Conservation (phyloP, 768 basidiomycete species). For the Termitomyces sp. region DNA sequence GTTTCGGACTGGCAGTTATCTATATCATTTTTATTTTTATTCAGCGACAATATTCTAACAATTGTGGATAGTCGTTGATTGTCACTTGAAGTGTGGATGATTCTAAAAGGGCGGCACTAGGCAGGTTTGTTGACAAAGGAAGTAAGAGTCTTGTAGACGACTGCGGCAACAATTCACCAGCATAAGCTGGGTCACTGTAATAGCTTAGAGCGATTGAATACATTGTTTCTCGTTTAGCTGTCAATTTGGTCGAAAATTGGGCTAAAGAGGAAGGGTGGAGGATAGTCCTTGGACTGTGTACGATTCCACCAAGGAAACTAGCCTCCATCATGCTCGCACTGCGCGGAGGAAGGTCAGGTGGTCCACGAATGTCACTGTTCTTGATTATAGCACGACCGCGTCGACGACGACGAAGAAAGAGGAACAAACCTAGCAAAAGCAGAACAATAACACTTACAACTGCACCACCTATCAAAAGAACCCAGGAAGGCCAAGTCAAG, state of each 20-base stretch:
- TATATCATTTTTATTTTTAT: conserved; percentile 6
- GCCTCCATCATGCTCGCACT: conserved; percentile 22
- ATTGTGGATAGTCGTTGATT: conserved; percentile 3
- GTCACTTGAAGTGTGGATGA: conserved; percentile 6
- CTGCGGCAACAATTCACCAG: conserved; percentile 18
- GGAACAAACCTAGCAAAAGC: conserved; percentile 13
- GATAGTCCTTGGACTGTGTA: conserved; percentile 3
- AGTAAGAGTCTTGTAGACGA: conserved; percentile 20
- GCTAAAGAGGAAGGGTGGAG: conserved; percentile 7
- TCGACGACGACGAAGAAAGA: conserved; percentile 20
- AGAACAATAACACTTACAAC: conserved; percentile 22
- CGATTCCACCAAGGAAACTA: conserved; percentile 10
- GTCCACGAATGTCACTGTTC: conserved; percentile 19
- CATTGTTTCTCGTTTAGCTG: conserved; percentile 7
- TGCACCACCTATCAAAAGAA: no score
- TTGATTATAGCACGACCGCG: conserved; percentile 11
- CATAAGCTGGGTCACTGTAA: conserved; percentile 20
- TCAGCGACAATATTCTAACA: conserved; percentile 3
- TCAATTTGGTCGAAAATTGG: not conserved
- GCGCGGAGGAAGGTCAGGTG: conserved; percentile 28
- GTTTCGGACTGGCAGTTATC: conserved; percentile 16
- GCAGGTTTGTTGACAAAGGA: no score
- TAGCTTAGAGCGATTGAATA: conserved; percentile 35
- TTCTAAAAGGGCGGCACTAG: no score
- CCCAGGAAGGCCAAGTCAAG: no score